phyloP scores from a whole-genome alignment of 192 early-diverging fungal species.

The Rhizoclosmatium globosum region DNA sequence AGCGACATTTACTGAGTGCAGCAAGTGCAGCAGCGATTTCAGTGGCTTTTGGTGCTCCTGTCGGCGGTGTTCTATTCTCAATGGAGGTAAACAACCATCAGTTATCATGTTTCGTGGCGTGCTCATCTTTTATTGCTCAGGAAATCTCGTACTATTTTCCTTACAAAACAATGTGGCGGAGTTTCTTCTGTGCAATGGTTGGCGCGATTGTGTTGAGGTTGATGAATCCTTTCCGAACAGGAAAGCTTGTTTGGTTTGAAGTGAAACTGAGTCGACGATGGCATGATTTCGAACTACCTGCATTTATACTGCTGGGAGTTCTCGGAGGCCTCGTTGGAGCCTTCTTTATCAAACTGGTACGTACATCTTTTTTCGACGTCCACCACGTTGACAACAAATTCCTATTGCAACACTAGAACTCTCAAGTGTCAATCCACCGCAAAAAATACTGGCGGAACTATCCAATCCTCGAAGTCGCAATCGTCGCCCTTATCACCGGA shows the following conservation, averaged over 20 bases:
- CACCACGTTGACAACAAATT: background rate
- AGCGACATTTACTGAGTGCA: slow-evolving; percentile 59
- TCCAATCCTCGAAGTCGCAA: slow-evolving; percentile 55
- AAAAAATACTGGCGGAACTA: slow-evolving; percentile 41
- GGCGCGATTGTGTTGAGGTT: slow-evolving; percentile 84
- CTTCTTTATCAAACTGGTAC: slow-evolving; percentile 59
- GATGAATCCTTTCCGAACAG: slow-evolving; percentile 90
- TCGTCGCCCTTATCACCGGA: slow-evolving; percentile 57
- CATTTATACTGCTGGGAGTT: slow-evolving; percentile 74
- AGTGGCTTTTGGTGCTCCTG: slow-evolving; percentile 96
- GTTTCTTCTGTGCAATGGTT: slow-evolving; percentile 97
- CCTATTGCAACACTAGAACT: slow-evolving; percentile 36
- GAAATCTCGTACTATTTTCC: slow-evolving; percentile 97
- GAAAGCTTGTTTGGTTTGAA: slow-evolving; percentile 96
- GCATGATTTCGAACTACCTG: slow-evolving; percentile 90
- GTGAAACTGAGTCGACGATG: slow-evolving; percentile 91
- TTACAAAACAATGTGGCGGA: slow-evolving; percentile 93
- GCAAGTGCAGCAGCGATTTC: slow-evolving; percentile 96
- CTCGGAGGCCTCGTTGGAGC: slow-evolving; percentile 73
- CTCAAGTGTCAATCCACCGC: slow-evolving; percentile 41
- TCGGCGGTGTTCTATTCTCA: slow-evolving; percentile 84
- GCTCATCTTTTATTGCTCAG: slow-evolving; percentile 2
- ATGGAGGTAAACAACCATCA: slow-evolving; percentile 55
- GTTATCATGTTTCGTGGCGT: too few species aligned
- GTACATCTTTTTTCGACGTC: background rate